Evolutionary conservation across 257 asterid species (phyloP).

Genomic region (Ehretia macrophylla): DNA sequence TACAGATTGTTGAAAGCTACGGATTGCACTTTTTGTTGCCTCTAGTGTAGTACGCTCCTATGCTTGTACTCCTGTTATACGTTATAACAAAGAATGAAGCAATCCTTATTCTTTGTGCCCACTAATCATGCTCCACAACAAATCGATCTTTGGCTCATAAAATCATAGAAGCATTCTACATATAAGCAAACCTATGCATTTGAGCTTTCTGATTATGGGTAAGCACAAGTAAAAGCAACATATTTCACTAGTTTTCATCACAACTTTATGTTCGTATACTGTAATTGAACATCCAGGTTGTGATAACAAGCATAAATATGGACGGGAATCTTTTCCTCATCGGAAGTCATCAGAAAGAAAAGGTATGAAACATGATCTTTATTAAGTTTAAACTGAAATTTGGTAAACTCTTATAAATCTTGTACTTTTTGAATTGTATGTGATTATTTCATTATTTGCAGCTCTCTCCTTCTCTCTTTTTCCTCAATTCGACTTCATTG

Average conservation of each 20-base stretch:
- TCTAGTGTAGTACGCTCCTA: no score
- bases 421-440: conserved; percentile 1
- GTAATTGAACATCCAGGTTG: conserved; percentile 54
- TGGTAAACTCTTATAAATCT: not conserved
- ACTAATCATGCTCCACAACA: not conserved
- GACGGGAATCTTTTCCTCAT: conserved; percentile 76
- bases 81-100: not conserved
- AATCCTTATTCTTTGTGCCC: not conserved
- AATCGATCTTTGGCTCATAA: conserved; percentile 1
- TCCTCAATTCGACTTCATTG: no score
- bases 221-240: not conserved
- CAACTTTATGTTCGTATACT: not conserved
- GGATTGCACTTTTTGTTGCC: no score
- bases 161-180: conserved; percentile 1
- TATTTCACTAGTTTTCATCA: not conserved
- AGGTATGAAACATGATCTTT: conserved; percentile 41
- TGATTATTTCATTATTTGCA: no score
- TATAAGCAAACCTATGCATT: not conserved
- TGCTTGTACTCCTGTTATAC: not conserved
- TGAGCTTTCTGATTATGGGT: not conserved
- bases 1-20: no score
- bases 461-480: no score
- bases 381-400: not conserved
- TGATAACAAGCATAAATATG: conserved; percentile 83
- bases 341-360: conserved; percentile 86